A percentile compares a stretch with the other conserved stretches of the same genome.
These are phyloP conservation scores for Diddensiella transvaalensis DNA, from an alignment of 805 yeast genomes.

Conservation along the genomic window DNA sequence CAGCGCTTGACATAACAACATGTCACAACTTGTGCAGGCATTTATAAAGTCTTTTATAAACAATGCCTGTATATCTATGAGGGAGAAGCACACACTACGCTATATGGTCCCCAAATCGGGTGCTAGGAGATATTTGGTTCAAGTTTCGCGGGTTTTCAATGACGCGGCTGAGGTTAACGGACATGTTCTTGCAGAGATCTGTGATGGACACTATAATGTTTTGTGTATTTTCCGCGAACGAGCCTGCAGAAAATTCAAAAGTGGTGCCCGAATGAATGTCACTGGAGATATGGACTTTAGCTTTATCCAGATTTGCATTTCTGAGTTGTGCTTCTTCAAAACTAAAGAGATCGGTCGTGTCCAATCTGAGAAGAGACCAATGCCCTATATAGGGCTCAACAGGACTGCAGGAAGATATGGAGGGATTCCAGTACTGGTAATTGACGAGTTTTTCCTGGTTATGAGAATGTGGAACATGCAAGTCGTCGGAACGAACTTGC, in stretches of 20 bases:
- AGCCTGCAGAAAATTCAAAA: not conserved
- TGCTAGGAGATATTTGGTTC: not conserved
- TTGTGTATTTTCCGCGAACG: conserved; percentile 4
- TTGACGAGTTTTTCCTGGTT: not conserved
- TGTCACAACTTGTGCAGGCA: conserved; percentile 7
- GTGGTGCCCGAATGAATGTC: not conserved
- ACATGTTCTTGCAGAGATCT: conserved; percentile 6
- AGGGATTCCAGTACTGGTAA: conserved; percentile 1
- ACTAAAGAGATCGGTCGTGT: not conserved
- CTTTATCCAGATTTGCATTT: conserved; percentile 2
- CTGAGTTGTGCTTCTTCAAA: not conserved
- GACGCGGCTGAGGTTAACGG: conserved; percentile 5
- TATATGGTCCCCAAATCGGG: not conserved
- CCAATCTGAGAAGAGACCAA: not conserved
- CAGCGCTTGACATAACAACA: too few relatives aligned
- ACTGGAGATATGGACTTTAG: not conserved
- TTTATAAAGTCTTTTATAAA: not conserved
- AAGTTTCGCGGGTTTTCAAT: not conserved
- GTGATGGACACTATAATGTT: conserved; percentile 4
- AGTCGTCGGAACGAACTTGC: not conserved
- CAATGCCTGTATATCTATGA: not conserved
- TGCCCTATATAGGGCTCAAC: not conserved
- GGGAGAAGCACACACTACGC: not conserved
- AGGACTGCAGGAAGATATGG: not conserved
- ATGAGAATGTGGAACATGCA: not conserved